A percentile compares a stretch with the other conserved stretches of the same genome.
Evolutionary conservation across 2,329 filamentous ascomycete genomes (phyloP).

Genomic region (Ascochyta koolunga): DNA sequence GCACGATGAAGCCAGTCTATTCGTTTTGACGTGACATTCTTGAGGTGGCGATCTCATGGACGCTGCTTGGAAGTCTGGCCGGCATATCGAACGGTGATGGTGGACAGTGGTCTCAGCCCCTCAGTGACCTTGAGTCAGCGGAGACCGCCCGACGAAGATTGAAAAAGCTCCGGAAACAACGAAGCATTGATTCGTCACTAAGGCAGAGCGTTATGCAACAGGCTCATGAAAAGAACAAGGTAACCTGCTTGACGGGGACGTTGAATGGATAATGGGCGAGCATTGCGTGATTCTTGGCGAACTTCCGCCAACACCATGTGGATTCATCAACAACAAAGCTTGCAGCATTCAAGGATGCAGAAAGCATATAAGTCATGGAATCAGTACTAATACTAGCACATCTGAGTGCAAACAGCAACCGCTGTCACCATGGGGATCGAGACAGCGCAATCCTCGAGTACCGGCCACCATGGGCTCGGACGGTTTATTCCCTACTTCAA

Average conservation of each 20-base stretch:
- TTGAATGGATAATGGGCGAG: neutral
- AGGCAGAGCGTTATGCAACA: too few species aligned
- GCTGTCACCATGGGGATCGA: neutral
- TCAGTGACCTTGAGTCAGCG: too few species aligned
- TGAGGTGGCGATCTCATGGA: too few species aligned
- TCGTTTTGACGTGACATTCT: too few species aligned
- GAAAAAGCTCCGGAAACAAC: too few species aligned
- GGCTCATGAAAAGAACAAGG: neutral
- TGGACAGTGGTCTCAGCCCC: too few species aligned
- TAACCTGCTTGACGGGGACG: neutral
- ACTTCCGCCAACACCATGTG: conserved; percentile 8
- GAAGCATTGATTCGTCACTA: too few species aligned
- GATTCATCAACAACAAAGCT: neutral
- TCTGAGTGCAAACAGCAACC: neutral
- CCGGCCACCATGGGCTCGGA: neutral
- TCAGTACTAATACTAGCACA: too few species aligned
- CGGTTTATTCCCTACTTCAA: conserved; percentile 9
- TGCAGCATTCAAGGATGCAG: neutral
- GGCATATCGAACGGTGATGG: too few species aligned
- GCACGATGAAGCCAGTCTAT: too few species aligned
- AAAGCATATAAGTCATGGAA: neutral
- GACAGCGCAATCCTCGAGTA: neutral
- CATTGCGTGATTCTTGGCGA: conserved; percentile 16
- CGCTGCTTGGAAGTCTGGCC: too few species aligned
- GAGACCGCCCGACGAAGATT: too few species aligned